These are phyloP conservation scores for Drosera capensis DNA, from an alignment of 148 eudicot genomes.

Conservation along the genomic window DNA sequence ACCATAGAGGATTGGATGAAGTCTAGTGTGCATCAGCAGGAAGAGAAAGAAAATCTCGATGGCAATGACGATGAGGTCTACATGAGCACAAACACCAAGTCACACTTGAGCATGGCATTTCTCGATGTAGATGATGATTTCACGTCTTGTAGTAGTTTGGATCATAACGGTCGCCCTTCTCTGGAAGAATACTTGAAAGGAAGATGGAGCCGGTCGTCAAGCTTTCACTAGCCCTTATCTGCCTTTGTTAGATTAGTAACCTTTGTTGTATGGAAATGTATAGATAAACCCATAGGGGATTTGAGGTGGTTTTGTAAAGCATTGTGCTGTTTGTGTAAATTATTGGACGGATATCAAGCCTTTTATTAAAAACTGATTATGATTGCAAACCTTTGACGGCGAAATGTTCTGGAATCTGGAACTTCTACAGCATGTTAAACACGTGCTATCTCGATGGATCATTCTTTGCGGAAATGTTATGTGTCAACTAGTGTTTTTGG, in stretches of 20 bases:
- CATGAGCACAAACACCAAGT: constrained; percentile 38
- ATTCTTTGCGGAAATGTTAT: no score
- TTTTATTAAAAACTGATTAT: no score
- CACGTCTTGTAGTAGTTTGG: constrained; percentile 41
- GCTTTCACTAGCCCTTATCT: constrained; percentile 21
- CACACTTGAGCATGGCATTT: constrained; percentile 50
- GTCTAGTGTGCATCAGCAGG: constrained; percentile 8
- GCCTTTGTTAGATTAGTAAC: not conserved
- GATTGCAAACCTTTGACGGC: no score
- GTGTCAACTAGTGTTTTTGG: no score
- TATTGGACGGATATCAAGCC: no score
- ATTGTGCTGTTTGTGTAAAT: no score
- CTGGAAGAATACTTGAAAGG: constrained; percentile 43
- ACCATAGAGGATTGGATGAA: constrained; percentile 24
- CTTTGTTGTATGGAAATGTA: no score
- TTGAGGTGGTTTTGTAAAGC: no score
- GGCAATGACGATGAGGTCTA: constrained; percentile 62
- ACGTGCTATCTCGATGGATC: no score
- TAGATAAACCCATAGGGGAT: no score
- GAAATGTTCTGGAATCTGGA: no score
- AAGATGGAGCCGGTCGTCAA: constrained; percentile 47
- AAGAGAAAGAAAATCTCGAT: constrained; percentile 14
- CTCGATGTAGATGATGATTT: constrained; percentile 43
- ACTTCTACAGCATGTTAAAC: no score
- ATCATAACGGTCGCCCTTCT: constrained; percentile 29